phyloP scores from a whole-genome alignment of 345 rosid species.

The Gossypium herbaceum region DNA sequence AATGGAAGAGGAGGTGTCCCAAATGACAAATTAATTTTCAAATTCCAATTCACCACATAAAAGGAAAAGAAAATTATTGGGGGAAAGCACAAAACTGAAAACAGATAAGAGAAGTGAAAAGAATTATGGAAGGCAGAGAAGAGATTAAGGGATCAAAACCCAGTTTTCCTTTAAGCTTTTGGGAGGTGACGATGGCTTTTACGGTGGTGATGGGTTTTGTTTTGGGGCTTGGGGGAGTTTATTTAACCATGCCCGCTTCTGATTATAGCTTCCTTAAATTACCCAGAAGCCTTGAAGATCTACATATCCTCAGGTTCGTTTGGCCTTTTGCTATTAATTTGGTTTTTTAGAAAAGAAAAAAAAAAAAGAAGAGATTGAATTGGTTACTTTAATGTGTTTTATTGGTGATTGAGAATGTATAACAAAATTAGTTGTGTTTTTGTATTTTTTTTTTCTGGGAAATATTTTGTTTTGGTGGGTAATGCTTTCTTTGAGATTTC shows the following conservation, averaged over 20 bases:
- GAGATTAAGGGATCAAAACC: background rate
- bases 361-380: too few relatives aligned
- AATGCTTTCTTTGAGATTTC: background rate
- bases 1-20: too few relatives aligned
- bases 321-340: background rate
- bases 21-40: too few relatives aligned
- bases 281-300: background rate
- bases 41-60: too few relatives aligned
- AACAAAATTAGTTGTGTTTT: too few relatives aligned
- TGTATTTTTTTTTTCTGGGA: background rate
- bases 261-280: background rate
- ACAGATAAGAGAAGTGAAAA: background rate
- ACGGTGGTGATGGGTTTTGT: background rate
- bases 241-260: slow-evolving; percentile 3
- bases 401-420: background rate
- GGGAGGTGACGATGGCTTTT: background rate
- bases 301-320: background rate
- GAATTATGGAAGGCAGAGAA: background rate
- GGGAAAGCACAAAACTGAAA: too few relatives aligned
- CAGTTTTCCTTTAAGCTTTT: background rate
- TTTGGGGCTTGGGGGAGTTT: background rate
- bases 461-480: background rate
- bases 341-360: background rate
- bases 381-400: background rate
- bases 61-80: too few relatives aligned